Evolutionary conservation across 73 alveolate genomes (phyloP).

Genomic region (Tetrahymena elliotti): DNA sequence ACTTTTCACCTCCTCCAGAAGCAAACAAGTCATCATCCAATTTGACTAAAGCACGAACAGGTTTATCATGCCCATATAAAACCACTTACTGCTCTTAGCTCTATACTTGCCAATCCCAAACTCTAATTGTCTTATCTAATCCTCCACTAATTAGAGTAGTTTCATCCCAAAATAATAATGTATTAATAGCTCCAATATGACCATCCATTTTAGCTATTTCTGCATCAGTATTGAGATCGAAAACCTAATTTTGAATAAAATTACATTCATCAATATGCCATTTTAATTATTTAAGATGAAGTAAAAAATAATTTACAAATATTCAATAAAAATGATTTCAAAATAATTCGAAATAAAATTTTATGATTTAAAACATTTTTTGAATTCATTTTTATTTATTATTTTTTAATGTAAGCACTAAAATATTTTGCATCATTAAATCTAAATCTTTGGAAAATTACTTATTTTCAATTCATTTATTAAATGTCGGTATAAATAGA

Average conservation of each 20-base stretch:
- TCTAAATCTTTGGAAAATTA: no score
- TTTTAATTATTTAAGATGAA: no score
- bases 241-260: not conserved
- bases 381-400: no score
- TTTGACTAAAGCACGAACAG: not conserved
- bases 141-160: not conserved
- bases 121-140: not conserved
- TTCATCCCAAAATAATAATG: not conserved
- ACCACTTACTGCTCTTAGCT: not conserved
- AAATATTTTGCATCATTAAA: no score
- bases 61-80: not conserved
- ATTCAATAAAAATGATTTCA: no score
- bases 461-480: no score
- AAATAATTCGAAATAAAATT: no score
- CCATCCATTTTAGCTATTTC: not conserved
- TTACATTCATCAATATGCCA: not conserved
- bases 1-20: not conserved
- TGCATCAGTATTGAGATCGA: not conserved
- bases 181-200: not conserved
- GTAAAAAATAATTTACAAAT: no score
- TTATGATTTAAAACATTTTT: no score
- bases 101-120: not conserved
- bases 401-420: no score
- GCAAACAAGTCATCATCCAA: not conserved
- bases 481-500: no score